Base-by-base conservation (phyloP, 2,329 filamentous ascomycete species). In the Aspergillus udagawae region DNA sequence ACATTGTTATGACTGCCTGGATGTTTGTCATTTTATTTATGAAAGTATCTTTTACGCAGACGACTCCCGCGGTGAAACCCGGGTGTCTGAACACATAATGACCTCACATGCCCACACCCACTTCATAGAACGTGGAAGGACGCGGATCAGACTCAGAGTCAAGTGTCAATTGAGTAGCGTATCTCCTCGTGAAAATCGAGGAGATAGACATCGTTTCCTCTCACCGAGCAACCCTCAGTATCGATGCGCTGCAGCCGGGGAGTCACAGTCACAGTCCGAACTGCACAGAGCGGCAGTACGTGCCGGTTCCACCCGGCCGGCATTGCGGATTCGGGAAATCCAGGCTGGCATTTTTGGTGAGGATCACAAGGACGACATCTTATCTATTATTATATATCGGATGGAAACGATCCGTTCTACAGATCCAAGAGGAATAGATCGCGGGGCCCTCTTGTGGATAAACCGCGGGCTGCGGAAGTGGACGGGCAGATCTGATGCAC, bases 61-160 rank as follows among this genome's bases (percentile, higher is more conserved):
- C 9, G 8, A 28, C 29, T 14, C 29, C 29, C 29, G 14, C 29
- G 38, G 4, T 21, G 21, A 21, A 14, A 48, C 12, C 5, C 49
- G 49, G 54, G 38, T 32, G 38, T 32, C 54, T 59, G 59, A 61
- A 51, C 52, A 55, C 44, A 61, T 55, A n/a, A 61, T 61, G 59
- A 61, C 53, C 55, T 61, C 59, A 61, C 25, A 35, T 23, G 20
- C 17, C 23, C 6, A 8, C 3, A 21, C 32, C 32, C 7, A 17
- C 7, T 38, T 7, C 14, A 35, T 4, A 14, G 32, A 7, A 28
- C 8, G n/a, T 23, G 51, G 42, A 38, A 49, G 23, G 32, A 47
- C 12, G 23, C 54, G 54, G 49, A 56, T 25, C 27, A n/a, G 12
- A 17, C 1, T 6, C 12, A 25, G 23, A 25, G 23, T 25, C 23